A percentile compares a stretch with the other conserved stretches of the same genome.
These are phyloP conservation scores for Paradendryphiella salina DNA, from an alignment of 2,329 filamentous ascomycete genomes.

Conservation along the genomic window DNA sequence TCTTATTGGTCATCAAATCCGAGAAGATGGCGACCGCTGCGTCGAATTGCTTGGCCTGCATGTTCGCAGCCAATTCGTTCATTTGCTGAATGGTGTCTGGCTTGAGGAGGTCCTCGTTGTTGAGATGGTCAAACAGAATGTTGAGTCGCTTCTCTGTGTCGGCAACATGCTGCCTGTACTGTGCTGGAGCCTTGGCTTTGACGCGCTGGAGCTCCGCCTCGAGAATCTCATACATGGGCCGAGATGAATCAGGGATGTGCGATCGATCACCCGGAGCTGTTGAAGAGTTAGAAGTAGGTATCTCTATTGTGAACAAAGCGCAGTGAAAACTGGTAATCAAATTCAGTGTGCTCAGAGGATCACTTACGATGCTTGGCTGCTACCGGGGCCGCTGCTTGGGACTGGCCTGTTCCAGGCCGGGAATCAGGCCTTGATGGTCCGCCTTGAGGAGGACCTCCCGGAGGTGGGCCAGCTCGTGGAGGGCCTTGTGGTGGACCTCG, in stretches of 20 bases:
- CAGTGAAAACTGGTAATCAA: background rate
- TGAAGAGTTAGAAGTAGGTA: conserved; percentile 23
- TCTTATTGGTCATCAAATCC: conserved; percentile 54
- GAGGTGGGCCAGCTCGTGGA: conserved; percentile 51
- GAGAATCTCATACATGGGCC: conserved; percentile 79
- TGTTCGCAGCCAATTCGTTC: conserved; percentile 55
- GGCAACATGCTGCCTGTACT: conserved; percentile 84
- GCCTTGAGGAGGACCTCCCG: conserved; percentile 40
- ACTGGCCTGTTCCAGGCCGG: conserved; percentile 54
- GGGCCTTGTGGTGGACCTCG: conserved; percentile 45
- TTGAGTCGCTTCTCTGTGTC: conserved; percentile 92
- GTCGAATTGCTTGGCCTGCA: conserved; percentile 52
- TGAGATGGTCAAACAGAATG: conserved; percentile 94
- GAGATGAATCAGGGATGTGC: conserved; percentile 78
- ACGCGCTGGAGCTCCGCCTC: conserved; percentile 85
- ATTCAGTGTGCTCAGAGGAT: background rate
- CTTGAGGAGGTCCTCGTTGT: conserved; percentile 89
- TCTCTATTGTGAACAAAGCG: background rate
- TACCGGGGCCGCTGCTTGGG: conserved; percentile 54
- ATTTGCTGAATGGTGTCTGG: conserved; percentile 73
- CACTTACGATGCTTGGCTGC: conserved; percentile 71
- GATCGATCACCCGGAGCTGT: conserved; percentile 76
- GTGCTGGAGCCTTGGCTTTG: conserved; percentile 79
- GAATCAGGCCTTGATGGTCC: conserved; percentile 48
- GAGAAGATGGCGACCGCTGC: conserved; percentile 50